Evolutionary conservation across 805 yeast species (phyloP), one percentile per base, ranked within the genome.

Genomic region (Yueomyces sinensis): DNA sequence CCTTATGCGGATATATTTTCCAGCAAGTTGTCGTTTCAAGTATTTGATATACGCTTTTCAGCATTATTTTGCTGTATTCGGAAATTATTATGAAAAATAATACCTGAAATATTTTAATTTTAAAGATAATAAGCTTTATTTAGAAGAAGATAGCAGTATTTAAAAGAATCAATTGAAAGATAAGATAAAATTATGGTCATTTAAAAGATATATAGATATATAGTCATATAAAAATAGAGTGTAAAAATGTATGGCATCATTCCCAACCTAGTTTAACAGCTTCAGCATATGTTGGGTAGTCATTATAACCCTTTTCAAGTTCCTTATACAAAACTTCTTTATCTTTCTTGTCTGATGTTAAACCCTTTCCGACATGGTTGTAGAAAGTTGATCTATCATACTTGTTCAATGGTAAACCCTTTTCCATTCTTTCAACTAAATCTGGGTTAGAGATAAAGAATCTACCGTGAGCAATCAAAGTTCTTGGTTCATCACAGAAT

Each of bases 371-470:
- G n/a, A n/a, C n/a, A n/a, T n/a, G n/a, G n/a, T n/a, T n/a, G n/a
- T n/a, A 74, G 53, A 74, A 74, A 9, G 68, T 62, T n/a, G 43
- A 38, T 47, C 77, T 61, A 47, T 71, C 61, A 44, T 72, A 74
- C 22, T 52, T 42, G 39, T 57, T 59, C 38, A 71, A 50, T 30
- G 62, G 61, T 27, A 50, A 34, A 19, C 63, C 64, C 22, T 65
- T 50, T 40, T 59, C 51, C 29, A 73, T 36, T 39, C 74, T 56
- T 14, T 54, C 45, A 16, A 63, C 66, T 20, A 74, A 46, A 45
- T 74, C 80, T 2, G 79, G 78, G 53, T 73, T 74, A 20, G 75
- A 52, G 33, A 68, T 63, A 49, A 62, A 72, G 37, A 52, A 57
- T 40, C 77, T 62, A 19, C 76, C 76, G 34, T 50, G 53, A 19